Percentiles rank a stretch among this genome's conserved stretches.
These are phyloP conservation scores for Myrica gale DNA, from an alignment of 306 rosid species.

Conservation along the genomic window DNA sequence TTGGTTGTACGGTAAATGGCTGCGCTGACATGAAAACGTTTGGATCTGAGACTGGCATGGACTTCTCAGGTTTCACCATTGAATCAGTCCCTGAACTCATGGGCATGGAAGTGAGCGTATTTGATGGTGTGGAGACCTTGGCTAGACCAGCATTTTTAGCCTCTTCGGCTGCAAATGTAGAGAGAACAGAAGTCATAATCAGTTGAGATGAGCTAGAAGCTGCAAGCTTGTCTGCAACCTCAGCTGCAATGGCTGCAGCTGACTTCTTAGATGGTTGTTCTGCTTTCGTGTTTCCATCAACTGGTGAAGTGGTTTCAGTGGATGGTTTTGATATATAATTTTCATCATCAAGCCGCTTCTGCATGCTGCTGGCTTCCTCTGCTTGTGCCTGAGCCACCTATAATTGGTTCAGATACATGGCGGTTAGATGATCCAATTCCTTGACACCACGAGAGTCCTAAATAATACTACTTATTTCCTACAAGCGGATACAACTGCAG, in stretches of 20 bases:
- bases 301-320: constrained; percentile 29
- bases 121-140: constrained; percentile 29
- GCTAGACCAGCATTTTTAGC: constrained; percentile 65
- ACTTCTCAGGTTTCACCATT: constrained; percentile 44
- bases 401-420: constrained; percentile 18
- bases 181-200: constrained; percentile 87
- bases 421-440: not conserved
- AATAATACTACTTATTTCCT: not conserved
- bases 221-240: constrained; percentile 90
- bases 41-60: constrained; percentile 48
- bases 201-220: constrained; percentile 89
- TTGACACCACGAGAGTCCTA: not conserved
- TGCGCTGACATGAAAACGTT: constrained; percentile 56
- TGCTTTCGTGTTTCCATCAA: constrained; percentile 38
- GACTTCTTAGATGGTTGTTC: constrained; percentile 59
- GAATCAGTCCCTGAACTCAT: constrained; percentile 35
- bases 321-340: constrained; percentile 48
- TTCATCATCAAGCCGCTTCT: constrained; percentile 61
- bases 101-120: constrained; percentile 28
- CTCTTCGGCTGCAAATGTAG: constrained; percentile 86
- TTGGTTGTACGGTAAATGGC: constrained; percentile 47
- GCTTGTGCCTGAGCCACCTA: constrained; percentile 88
- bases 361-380: constrained; percentile 78
- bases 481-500: not conserved
- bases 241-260: constrained; percentile 87